Evolutionary conservation across 1,284 basidiomycete genomes (phyloP).

Genomic region (Fomitopsis betulina): DNA sequence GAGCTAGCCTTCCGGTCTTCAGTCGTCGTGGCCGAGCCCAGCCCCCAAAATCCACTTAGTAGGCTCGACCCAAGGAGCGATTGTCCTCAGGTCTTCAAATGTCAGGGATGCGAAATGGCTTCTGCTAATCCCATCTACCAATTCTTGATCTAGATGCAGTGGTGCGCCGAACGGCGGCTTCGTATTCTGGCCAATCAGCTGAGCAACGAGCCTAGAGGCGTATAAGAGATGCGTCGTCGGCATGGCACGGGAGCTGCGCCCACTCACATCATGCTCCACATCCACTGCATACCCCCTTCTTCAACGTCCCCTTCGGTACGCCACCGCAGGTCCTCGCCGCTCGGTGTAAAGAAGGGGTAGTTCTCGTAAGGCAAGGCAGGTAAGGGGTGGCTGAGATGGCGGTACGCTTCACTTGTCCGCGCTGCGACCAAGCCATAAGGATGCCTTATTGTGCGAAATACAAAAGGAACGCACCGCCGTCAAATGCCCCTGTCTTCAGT

Average conservation of each 20-base stretch:
- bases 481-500: neutral
- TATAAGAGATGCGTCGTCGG: slow-evolving; percentile 2
- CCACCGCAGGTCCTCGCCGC: slow-evolving; percentile 67
- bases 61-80: slow-evolving; percentile 76
- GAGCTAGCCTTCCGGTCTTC: neutral
- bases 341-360: slow-evolving; percentile 70
- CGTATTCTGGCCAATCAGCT: slow-evolving; percentile 47
- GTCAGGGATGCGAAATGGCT: slow-evolving; percentile 64
- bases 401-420: slow-evolving; percentile 22
- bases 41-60: slow-evolving; percentile 61
- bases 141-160: slow-evolving; percentile 44
- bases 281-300: slow-evolving; percentile 65
- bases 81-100: slow-evolving; percentile 61
- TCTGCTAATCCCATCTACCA: slow-evolving; percentile 43
- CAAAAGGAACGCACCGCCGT: neutral
- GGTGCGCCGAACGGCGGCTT: slow-evolving; percentile 32
- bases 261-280: slow-evolving; percentile 65
- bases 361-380: slow-evolving; percentile 50
- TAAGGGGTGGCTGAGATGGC: slow-evolving; percentile 47
- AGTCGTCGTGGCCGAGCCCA: slow-evolving; percentile 49
- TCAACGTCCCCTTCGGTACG: slow-evolving; percentile 44
- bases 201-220: slow-evolving; percentile 53
- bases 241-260: neutral
- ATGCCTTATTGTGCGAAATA: neutral
- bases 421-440: slow-evolving; percentile 3